Evolutionary conservation across 805 yeast genomes (phyloP).

Genomic region (Pichia cabralensis): DNA sequence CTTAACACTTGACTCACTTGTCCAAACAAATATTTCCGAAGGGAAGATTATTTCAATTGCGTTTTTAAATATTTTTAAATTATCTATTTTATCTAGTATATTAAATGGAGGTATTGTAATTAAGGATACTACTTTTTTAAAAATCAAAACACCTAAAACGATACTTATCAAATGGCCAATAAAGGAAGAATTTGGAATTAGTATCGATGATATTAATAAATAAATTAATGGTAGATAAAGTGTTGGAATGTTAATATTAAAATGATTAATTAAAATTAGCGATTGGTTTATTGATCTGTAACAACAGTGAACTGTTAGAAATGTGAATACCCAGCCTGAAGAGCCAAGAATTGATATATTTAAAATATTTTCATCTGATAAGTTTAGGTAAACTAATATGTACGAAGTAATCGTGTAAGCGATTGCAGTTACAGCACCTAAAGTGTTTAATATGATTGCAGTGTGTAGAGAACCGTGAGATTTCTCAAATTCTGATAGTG

Average conservation of each 20-base stretch:
- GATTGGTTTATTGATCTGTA: slow-evolving; percentile 16
- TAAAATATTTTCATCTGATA: slow-evolving; percentile 43
- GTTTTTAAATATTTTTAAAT: slow-evolving; percentile 1
- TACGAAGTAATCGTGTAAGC: slow-evolving; percentile 43
- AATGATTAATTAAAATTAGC: slow-evolving; percentile 18
- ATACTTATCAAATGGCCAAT: slow-evolving; percentile 68
- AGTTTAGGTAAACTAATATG: slow-evolving; percentile 42
- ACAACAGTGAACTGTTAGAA: slow-evolving; percentile 52
- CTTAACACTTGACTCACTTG: slow-evolving; percentile 4
- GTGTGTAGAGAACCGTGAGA: slow-evolving; percentile 78
- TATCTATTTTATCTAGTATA: slow-evolving; percentile 56
- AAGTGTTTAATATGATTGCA: slow-evolving; percentile 64
- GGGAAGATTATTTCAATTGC: slow-evolving; percentile 6
- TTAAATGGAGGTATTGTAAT: slow-evolving; percentile 59
- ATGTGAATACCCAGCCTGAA: slow-evolving; percentile 65
- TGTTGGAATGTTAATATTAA: slow-evolving; percentile 44
- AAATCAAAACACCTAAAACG: slow-evolving; percentile 54
- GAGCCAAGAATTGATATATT: slow-evolving; percentile 51
- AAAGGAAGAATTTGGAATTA: slow-evolving; percentile 60
- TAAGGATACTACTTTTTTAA: slow-evolving; percentile 42
- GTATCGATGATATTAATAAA: slow-evolving; percentile 37
- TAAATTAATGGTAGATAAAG: slow-evolving; percentile 44
- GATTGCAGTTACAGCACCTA: slow-evolving; percentile 60
- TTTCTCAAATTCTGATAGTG: slow-evolving; percentile 57
- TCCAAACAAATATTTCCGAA: slow-evolving; percentile 4